These are phyloP conservation scores for Colletotrichum gloeosporioides DNA, from an alignment of 2,329 filamentous ascomycete species.

Conservation along the genomic window DNA sequence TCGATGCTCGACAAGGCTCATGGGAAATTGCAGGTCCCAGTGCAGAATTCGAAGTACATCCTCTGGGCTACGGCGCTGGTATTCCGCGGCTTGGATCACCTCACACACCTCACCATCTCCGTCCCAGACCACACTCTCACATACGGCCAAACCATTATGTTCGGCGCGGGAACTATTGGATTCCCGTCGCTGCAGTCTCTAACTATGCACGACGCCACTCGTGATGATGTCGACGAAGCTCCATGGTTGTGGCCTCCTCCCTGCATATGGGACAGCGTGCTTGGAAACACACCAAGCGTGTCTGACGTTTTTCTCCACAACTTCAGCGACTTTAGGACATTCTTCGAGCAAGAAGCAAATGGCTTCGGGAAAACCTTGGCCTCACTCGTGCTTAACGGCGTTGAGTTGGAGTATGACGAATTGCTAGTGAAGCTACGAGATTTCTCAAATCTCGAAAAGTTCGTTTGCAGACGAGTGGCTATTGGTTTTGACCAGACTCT, in stretches of 20 bases:
- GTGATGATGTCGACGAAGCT: too few species aligned
- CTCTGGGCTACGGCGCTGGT: background rate
- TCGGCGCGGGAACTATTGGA: background rate
- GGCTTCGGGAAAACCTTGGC: background rate
- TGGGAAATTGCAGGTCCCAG: too few species aligned
- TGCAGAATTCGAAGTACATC: background rate
- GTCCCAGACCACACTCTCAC: background rate
- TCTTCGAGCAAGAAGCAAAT: background rate
- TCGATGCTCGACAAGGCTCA: background rate
- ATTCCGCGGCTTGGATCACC: background rate
- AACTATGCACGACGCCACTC: background rate
- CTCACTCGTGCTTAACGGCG: background rate
- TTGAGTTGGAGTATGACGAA: background rate
- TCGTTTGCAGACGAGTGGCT: background rate
- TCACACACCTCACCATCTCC: background rate
- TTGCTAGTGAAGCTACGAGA: accelerated
- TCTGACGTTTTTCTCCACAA: background rate
- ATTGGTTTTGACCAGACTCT: background rate
- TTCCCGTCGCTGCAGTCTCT: background rate
- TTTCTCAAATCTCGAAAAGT: background rate
- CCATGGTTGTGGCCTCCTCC: background rate
- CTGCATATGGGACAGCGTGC: background rate
- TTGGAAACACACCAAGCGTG: background rate
- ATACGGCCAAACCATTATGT: background rate
- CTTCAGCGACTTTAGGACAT: accelerated